Base-by-base conservation (phyloP, 2,329 filamentous ascomycete genomes). In the Talaromyces piceae region DNA sequence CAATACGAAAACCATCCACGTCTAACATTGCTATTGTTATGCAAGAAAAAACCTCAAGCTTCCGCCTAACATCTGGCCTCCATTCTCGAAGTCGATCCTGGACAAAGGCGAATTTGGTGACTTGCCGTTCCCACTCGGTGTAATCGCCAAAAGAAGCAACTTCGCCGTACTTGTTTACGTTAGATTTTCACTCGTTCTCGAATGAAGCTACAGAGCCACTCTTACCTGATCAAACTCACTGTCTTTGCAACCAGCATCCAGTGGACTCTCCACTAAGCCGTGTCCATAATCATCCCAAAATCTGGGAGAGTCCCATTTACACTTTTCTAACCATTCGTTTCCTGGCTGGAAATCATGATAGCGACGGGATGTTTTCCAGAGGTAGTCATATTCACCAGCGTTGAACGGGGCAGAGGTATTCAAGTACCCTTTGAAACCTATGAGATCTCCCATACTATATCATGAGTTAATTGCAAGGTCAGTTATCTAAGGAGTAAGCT, bases 71-170 rank as follows among this genome's bases (percentile, higher is more conserved):
- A 6, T 74, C 72, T 3, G 76, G 74, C 18, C 73, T 59, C 80
- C 80, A 83, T 53, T 81, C 79, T 46, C 80, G 73, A 2, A 83
- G 70, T 56, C 80, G 78, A 64, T 83, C 80, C 63, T 83, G 80
- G 1, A 82, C 80, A 39, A 74, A 78, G 45, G 78, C 78, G 63
- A 82, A 83, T 58, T 82, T 82, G 37, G 77, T 73, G 18, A 83
- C 68, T 60, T 82, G 78, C 55, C 77, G 76, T 57, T 79, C 69
- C 76, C 77, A 82, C 57, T 81, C 77, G 0, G 76, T 72, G 55
- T 76, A 80, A 7, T 77, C 72, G 51, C 79, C 79, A 55, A 81
- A 80, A 46, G 78, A 77, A 57, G 77, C 75, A 25, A 75, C 76
- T 56, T 82, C 79, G 47, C 80, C 80, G 56, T 77, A 82, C 63